Evolutionary conservation across 2,329 filamentous ascomycete species (phyloP), one percentile per base, ranked within the genome.

Genomic region (Neofusicoccum laricinum): DNA sequence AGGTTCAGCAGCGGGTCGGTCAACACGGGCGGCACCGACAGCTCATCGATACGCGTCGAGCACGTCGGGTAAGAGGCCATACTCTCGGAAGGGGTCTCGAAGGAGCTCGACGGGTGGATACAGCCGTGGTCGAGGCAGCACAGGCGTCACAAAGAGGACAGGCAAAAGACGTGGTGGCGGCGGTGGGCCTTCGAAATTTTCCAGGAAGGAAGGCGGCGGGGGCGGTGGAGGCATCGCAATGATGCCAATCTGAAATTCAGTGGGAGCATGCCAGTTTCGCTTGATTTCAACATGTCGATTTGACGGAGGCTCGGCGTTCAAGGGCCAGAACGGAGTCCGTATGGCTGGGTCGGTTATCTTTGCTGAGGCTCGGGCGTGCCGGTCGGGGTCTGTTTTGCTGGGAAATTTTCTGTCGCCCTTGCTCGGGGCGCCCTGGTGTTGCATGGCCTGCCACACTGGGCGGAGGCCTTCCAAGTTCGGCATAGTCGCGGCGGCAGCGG

Each of bases 231-330:
- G 72, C 41, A 78, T 78, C 66, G 72, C 71, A 25, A 75, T 77
- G 73, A 78, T 78, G 76, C 76, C 76, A 15, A 73, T 70, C 21
- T 77, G 66, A 75, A 48, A 17, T 55, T 2, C 14, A 21, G 25
- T n/a, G 40, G 21, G 36, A 63, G n/a, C 38, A 17, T 15, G 19
- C 10, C 19, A 36, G 41, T 46, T 59, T 59, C 14, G 21, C 43
- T 36, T 21, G 36, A 30, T 30, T 40, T 41, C 48, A 40, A 46
- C 21, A 15, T 11, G 40, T 21, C 19, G 19, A 45, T 11, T n/a
- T 32, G 12, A 21, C 15, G 55, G 41, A 17, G 55, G n/a, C 36
- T 34, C n/a, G 55, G 40, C 25, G 41, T 59, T 11, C 2, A 36
- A 6, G 11, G 51, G 17, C 17, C 10, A 55, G n/a, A 19, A 11